Evolutionary conservation across 768 basidiomycete species (phyloP).

Genomic region (Collybiopsis confluens): DNA sequence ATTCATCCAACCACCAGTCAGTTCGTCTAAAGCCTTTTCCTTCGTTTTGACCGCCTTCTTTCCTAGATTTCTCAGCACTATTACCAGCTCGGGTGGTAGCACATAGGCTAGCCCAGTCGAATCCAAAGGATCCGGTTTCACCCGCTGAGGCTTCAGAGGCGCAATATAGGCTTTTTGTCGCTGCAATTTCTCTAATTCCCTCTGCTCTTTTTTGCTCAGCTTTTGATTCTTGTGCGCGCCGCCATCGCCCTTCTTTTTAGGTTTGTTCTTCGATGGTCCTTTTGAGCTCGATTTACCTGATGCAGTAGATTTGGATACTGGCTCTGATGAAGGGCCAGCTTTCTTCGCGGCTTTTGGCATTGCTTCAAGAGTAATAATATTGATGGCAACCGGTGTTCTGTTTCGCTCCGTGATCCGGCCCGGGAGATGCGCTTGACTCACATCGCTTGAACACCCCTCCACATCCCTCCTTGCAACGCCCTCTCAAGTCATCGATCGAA

Average conservation of each 20-base stretch:
- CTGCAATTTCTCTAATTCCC: conserved; percentile 58
- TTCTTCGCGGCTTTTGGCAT: background rate
- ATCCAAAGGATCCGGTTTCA: conserved; percentile 83
- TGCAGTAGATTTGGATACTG: background rate
- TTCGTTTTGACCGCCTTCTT: conserved; percentile 92
- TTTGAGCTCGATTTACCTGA: background rate
- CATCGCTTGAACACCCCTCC: too few species aligned
- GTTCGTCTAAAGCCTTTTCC: conserved; percentile 79
- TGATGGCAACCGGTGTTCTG: too few species aligned
- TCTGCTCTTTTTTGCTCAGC: conserved; percentile 49
- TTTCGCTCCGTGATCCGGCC: too few species aligned
- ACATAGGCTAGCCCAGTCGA: conserved; percentile 70
- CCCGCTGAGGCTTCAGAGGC: conserved; percentile 73
- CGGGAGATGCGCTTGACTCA: too few species aligned
- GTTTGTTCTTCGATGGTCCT: background rate
- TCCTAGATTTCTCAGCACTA: conserved; percentile 73
- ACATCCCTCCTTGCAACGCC: too few species aligned
- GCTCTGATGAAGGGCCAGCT: background rate
- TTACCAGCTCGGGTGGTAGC: conserved; percentile 77
- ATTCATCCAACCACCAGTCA: conserved; percentile 65
- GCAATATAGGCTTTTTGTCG: conserved; percentile 84
- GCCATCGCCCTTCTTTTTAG: background rate
- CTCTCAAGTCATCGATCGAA: too few species aligned
- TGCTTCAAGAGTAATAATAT: too few species aligned
- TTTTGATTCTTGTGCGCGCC: conserved; percentile 12